Evolutionary conservation across 2,329 filamentous ascomycete species (phyloP).

Genomic region (Stachybotrys elegans): DNA sequence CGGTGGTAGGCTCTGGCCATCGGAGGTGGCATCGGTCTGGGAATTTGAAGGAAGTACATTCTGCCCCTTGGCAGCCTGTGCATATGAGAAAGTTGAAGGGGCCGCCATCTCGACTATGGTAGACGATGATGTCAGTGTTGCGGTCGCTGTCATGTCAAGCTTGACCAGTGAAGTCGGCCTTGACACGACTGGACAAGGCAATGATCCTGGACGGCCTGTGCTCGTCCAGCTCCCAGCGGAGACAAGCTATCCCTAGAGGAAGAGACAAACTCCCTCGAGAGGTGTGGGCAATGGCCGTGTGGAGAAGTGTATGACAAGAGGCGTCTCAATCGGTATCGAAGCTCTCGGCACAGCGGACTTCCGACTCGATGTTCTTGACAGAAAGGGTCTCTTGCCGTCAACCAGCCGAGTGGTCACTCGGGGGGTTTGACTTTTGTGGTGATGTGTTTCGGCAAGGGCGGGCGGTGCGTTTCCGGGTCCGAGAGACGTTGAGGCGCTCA

Average conservation of each 20-base stretch:
- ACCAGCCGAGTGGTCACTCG: no score
- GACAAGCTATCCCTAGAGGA: not conserved
- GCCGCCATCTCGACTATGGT: slow-evolving; percentile 39
- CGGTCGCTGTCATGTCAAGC: slow-evolving; percentile 20
- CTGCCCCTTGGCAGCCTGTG: slow-evolving; percentile 87
- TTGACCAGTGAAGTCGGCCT: not conserved
- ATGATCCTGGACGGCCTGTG: not conserved
- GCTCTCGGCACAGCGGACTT: no score
- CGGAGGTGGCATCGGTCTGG: slow-evolving; percentile 17
- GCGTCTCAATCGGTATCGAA: no score
- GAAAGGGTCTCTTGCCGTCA: no score
- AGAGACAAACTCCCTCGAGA: not conserved
- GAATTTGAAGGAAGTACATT: slow-evolving; percentile 31
- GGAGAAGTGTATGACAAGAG: no score
- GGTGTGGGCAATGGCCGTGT: no score
- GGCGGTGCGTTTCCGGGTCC: no score
- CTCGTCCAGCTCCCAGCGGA: not conserved
- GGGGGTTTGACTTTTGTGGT: no score
- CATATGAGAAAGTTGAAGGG: slow-evolving; percentile 77
- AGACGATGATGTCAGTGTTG: slow-evolving; percentile 19
- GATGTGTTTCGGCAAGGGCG: no score
- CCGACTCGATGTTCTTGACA: no score
- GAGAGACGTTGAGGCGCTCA: no score
- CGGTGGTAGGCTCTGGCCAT: slow-evolving; percentile 13
- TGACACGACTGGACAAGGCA: slow-evolving; percentile 2